Percentiles rank a stretch among this genome's conserved stretches.
Conservation (phyloP, 257 asterid species). For the Solanum peruvianum region DNA sequence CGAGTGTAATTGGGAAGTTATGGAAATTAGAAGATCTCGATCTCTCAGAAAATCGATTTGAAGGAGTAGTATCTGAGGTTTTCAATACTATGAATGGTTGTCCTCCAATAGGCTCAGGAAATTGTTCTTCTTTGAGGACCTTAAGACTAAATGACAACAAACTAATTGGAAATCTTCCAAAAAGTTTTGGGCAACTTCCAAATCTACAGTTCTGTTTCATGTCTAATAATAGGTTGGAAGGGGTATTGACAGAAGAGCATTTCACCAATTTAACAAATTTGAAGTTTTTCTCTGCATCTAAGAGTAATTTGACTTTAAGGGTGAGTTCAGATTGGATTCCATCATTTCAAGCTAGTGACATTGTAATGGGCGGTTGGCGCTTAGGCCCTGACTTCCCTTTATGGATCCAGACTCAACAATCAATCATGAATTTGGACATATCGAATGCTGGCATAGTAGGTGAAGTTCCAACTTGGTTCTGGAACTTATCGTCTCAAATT, state of each 20-base stretch:
- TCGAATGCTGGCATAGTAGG: not conserved
- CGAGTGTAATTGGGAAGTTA: slow-evolving; percentile 5
- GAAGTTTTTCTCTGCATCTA: not conserved
- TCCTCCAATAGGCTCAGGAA: not conserved
- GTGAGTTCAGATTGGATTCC: slow-evolving; percentile 6
- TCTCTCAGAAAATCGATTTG: not conserved
- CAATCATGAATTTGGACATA: not conserved
- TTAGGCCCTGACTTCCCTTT: not conserved
- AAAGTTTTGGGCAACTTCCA: slow-evolving; percentile 8
- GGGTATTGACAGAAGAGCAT: slow-evolving; percentile 17
- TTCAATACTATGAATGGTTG: slow-evolving; percentile 14
- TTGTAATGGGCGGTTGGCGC: not conserved
- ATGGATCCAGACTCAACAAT: slow-evolving; percentile 1
- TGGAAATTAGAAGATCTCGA: not conserved
- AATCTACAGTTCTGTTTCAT: not conserved
- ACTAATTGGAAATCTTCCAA: not conserved
- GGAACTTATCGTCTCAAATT: not conserved
- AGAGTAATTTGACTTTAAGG: slow-evolving; percentile 8
- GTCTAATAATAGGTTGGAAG: slow-evolving; percentile 10
- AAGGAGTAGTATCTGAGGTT: slow-evolving; percentile 8
- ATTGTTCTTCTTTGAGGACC: not conserved
- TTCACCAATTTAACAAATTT: slow-evolving; percentile 19
- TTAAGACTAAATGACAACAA: not conserved
- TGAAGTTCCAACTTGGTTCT: slow-evolving; percentile 2
- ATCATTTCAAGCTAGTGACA: not conserved